Conservation (phyloP, 805 yeast genomes). For the Metschnikowia peoriensis region DNA sequence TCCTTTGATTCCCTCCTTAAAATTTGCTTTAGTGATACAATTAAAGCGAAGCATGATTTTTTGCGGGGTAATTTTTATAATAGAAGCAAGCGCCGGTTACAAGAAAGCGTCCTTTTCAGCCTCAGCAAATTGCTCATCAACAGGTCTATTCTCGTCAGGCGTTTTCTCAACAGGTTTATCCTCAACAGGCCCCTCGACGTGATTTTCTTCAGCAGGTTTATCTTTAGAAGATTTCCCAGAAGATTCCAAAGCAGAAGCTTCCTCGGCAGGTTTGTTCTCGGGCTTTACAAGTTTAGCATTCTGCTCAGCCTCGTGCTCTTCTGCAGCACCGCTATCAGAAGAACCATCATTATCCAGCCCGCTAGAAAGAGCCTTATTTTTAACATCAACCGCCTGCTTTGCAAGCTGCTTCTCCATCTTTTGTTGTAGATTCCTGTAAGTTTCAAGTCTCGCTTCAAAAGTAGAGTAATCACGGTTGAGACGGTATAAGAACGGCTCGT, state of each 20-base stretch:
- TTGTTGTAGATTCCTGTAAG: conserved; percentile 20
- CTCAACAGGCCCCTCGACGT: neutral
- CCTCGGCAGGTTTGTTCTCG: neutral
- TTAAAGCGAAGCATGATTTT: too few relatives aligned
- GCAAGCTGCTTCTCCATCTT: conserved; percentile 1
- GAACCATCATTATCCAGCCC: neutral
- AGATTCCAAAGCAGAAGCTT: neutral
- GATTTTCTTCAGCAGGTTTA: neutral
- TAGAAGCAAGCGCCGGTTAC: too few relatives aligned
- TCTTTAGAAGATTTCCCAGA: neutral
- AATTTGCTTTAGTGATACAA: too few relatives aligned
- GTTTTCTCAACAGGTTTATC: neutral
- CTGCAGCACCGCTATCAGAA: neutral
- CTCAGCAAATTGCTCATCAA: neutral
- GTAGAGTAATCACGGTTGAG: conserved; percentile 19
- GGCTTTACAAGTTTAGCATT: neutral
- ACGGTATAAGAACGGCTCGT: conserved; percentile 25
- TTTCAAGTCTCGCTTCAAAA: conserved; percentile 28
- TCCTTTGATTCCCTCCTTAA: too few relatives aligned
- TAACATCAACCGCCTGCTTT: neutral
- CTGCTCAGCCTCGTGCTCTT: neutral
- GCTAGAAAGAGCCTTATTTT: too few relatives aligned
- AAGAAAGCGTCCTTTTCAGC: neutral
- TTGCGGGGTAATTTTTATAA: too few relatives aligned
- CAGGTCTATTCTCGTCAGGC: neutral